Evolutionary conservation across 345 rosid species (phyloP).

Genomic region (Gossypium anomalum): DNA sequence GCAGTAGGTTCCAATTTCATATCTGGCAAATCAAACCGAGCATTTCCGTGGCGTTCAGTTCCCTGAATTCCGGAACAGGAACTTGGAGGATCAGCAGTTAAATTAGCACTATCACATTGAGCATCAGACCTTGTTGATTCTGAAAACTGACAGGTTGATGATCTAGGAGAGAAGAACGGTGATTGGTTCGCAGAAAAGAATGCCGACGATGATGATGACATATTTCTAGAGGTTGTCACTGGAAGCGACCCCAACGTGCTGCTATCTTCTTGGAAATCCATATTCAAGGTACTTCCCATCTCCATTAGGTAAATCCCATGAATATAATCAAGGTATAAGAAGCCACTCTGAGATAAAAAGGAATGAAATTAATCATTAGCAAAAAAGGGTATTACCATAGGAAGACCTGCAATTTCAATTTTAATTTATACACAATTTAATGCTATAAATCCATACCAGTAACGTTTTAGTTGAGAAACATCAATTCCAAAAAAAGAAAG

Average conservation of each 20-base stretch:
- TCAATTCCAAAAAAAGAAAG: too few relatives aligned
- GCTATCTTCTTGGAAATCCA: constrained; percentile 78
- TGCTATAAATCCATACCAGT: not conserved
- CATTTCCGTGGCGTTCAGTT: constrained; percentile 36
- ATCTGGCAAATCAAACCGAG: constrained; percentile 33
- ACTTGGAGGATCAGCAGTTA: constrained; percentile 43
- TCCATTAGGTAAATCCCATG: constrained; percentile 31
- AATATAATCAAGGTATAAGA: constrained; percentile 25
- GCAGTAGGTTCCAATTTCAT: constrained; percentile 34
- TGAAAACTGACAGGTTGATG: constrained; percentile 51
- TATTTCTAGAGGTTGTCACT: constrained; percentile 52
- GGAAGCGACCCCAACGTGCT: constrained; percentile 55
- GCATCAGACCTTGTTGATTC: constrained; percentile 69
- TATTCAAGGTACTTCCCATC: constrained; percentile 25
- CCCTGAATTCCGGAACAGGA: constrained; percentile 55
- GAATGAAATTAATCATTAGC: constrained; percentile 16
- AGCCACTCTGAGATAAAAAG: constrained; percentile 36
- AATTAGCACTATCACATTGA: constrained; percentile 41
- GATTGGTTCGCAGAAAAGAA: constrained; percentile 95
- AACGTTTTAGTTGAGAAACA: too few relatives aligned
- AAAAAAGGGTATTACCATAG: constrained; percentile 1
- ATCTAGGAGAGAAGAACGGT: constrained; percentile 89
- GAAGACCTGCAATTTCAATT: constrained; percentile 3
- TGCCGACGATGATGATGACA: constrained; percentile 87
- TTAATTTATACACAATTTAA: not conserved